Conservation (phyloP, 148 eudicot genomes). For the Drosera capensis region DNA sequence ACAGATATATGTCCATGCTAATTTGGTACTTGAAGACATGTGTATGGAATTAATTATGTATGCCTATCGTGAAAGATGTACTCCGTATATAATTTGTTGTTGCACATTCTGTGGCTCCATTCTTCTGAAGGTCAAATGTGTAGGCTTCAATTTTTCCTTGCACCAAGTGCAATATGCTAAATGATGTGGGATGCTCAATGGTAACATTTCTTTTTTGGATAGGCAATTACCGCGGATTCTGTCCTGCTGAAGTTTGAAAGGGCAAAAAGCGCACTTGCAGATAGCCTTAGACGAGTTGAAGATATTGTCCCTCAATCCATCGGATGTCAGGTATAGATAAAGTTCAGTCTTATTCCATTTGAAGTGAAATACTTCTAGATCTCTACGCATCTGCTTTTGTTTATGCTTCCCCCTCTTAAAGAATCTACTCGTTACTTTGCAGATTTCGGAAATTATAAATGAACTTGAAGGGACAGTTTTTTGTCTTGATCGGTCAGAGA, state of each 20-base stretch:
- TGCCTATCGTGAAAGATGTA: too few relatives aligned
- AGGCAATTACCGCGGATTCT: slow-evolving; percentile 98
- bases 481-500: slow-evolving; percentile 67
- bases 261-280: slow-evolving; percentile 70
- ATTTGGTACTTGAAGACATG: too few relatives aligned
- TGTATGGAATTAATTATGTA: too few relatives aligned
- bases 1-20: too few relatives aligned
- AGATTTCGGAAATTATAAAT: slow-evolving; percentile 59
- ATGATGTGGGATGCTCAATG: too few relatives aligned
- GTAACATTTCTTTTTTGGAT: slow-evolving; percentile 13
- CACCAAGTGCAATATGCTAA: too few relatives aligned
- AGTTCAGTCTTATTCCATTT: background rate
- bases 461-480: slow-evolving; percentile 60
- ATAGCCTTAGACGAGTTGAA: slow-evolving; percentile 70
- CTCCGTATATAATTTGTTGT: too few relatives aligned
- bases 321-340: slow-evolving; percentile 62
- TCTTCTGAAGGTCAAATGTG: background rate
- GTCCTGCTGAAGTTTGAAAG: slow-evolving; percentile 81
- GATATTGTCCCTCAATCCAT: slow-evolving; percentile 82
- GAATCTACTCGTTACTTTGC: slow-evolving; percentile 9
- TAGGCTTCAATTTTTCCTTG: background rate
- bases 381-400: background rate
- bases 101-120: too few relatives aligned
- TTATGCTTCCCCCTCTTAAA: background rate
- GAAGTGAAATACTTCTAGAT: too few relatives aligned